Base-by-base conservation (phyloP, 371 early-diverging fungal genomes). In the Saksenaea vasiformis region DNA sequence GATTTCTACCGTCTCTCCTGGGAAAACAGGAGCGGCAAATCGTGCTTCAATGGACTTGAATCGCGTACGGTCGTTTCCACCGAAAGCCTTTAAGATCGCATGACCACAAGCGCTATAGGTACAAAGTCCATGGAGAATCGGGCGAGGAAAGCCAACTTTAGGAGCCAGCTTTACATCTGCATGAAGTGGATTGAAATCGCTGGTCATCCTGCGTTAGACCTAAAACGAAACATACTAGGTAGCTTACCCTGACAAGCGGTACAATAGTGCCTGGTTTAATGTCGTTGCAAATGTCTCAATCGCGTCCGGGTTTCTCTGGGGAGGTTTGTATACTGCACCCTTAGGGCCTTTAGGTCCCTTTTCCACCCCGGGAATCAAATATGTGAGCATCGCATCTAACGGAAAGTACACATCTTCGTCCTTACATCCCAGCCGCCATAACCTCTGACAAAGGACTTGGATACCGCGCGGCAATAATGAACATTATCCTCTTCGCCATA, bases 131-230 rank as follows among this genome's bases (percentile, higher is more conserved):
- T 90, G 87, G n/a, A 91, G 73, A 68, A 91, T 88, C 41, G 90
- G 88, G 34, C 80, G 82, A 37, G 87, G 83, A 78, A 91, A 90
- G 14, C 92, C 90, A 39, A 90, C 77, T 15, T 60, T 67, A 38
- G 85, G 87, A 7, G 89, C 87, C 61, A 90, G 73, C 15, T 69
- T 73, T 8, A 85, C 83, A 67, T 90, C 92, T 27, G 77, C 77
- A 70, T 91, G 92, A 59, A 91, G 77, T 3, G 90, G 90, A 73
- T 91, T 91, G 67, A 87, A 91, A 65, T 91, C 91, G 27, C 77
- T 69, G 35, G 24, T 8, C 17, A 22, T 27, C 19, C 11, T 11
- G 22, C 19, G 8, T 3, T 53, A 2, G 9, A 38, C 9, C 11
- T 34, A 11, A 22, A 35, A 34, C 8, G 24, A 27, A 11, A 35